phyloP scores from a whole-genome alignment of 2,329 filamentous ascomycete genomes.

The Karstenula rhodostoma region DNA sequence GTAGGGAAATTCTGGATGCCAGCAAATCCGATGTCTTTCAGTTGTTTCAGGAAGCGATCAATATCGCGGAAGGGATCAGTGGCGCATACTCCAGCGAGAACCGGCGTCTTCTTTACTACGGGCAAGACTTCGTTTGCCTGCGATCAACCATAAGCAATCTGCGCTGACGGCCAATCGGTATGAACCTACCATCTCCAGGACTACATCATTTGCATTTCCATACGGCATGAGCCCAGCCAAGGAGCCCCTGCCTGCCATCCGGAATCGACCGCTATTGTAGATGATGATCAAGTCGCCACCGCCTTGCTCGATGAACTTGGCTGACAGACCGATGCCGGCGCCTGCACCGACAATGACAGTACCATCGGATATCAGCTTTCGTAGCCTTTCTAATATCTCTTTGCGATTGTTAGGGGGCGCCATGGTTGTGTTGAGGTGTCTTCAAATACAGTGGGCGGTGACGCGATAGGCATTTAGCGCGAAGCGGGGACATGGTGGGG shows the following conservation, averaged over 20 bases:
- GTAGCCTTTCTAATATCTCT: slow-evolving; percentile 63
- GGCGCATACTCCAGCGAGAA: slow-evolving; percentile 74
- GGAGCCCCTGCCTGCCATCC: slow-evolving; percentile 76
- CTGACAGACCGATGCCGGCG: slow-evolving; percentile 73
- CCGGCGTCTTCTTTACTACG: slow-evolving; percentile 68
- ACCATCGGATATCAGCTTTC: slow-evolving; percentile 62
- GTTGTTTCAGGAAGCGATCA: slow-evolving; percentile 65
- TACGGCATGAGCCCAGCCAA: slow-evolving; percentile 76
- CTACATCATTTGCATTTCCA: slow-evolving; percentile 73
- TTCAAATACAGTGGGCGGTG: slow-evolving; percentile 6
- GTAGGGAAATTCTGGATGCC: slow-evolving; percentile 80
- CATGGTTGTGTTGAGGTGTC: slow-evolving; percentile 52
- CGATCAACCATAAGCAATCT: neutral
- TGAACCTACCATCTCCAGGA: slow-evolving; percentile 68
- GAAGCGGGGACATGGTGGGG: slow-evolving; percentile 9
- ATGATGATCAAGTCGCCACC: slow-evolving; percentile 75
- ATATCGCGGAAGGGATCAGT: slow-evolving; percentile 75
- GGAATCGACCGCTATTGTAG: slow-evolving; percentile 76
- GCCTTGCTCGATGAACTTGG: slow-evolving; percentile 74
- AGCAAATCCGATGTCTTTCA: slow-evolving; percentile 70
- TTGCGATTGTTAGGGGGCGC: slow-evolving; percentile 64
- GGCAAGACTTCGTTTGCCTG: slow-evolving; percentile 72
- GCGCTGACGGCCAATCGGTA: neutral
- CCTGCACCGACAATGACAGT: slow-evolving; percentile 73
- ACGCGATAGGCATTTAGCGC: too few species aligned